Conservation (phyloP, 345 rosid genomes). For the Viola odorata region DNA sequence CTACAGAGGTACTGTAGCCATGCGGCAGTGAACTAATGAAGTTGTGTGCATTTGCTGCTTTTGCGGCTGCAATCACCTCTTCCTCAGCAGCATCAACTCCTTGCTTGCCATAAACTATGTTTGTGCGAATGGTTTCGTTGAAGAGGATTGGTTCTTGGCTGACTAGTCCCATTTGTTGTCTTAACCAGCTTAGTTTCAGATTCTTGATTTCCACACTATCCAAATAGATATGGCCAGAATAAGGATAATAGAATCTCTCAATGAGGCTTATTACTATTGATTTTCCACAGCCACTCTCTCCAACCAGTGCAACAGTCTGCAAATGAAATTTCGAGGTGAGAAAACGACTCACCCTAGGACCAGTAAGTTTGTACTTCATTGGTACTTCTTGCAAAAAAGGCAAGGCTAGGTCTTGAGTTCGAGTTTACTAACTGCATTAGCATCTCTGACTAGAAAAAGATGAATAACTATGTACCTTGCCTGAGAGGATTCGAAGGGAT, state of each 20-base stretch:
- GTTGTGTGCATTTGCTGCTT: conserved; percentile 48
- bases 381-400: too few species aligned
- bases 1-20: conserved; percentile 50
- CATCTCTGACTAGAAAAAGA: too few species aligned
- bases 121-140: conserved; percentile 49
- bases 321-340: not conserved
- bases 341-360: too few species aligned
- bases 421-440: too few species aligned
- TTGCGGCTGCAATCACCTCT: conserved; percentile 44
- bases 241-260: conserved; percentile 60
- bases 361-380: too few species aligned
- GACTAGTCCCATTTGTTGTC: conserved; percentile 57
- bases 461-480: conserved; percentile 44
- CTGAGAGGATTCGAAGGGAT: conserved; percentile 55
- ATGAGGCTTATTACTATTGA: conserved; percentile 53
- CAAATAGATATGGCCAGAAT: conserved; percentile 39
- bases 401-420: too few species aligned
- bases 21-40: conserved; percentile 51
- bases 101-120: conserved; percentile 49
- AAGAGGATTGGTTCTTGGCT: conserved; percentile 61
- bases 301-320: conserved; percentile 57
- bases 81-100: conserved; percentile 37
- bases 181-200: conserved; percentile 47
- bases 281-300: conserved; percentile 67
- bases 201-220: conserved; percentile 33